A percentile compares a stretch with the other conserved stretches of the same genome.
Evolutionary conservation across 768 basidiomycete species (phyloP).

Genomic region (Auriculariales sp.): DNA sequence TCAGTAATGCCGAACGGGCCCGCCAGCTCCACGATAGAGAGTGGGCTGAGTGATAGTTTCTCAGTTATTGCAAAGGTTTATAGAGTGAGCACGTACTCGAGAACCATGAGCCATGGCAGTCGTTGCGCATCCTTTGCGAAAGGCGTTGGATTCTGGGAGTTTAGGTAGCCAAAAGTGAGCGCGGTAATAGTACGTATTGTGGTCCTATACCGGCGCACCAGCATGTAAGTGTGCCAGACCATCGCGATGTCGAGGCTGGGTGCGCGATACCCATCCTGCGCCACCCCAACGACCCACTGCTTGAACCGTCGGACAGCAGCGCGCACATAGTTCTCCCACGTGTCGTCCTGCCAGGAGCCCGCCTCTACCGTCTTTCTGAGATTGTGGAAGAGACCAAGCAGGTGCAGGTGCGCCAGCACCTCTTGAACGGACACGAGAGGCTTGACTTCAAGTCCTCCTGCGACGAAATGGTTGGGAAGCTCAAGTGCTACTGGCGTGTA

Average conservation of each 20-base stretch:
- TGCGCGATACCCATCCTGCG: neutral
- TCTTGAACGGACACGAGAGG: too few species aligned
- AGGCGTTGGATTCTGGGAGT: neutral
- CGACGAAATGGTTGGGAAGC: too few species aligned
- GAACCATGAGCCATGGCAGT: neutral
- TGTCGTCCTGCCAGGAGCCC: too few species aligned
- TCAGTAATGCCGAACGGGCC: neutral
- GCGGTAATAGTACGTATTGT: neutral
- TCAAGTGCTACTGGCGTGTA: too few species aligned
- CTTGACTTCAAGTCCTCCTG: too few species aligned
- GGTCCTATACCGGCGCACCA: neutral
- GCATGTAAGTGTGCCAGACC: conserved; percentile 11
- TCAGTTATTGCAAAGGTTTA: neutral
- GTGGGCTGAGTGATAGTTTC: neutral
- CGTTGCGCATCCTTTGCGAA: neutral
- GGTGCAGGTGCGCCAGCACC: too few species aligned
- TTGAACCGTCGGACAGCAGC: conserved; percentile 7
- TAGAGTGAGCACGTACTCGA: neutral
- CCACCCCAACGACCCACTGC: conserved; percentile 1
- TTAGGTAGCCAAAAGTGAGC: too few species aligned
- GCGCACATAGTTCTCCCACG: too few species aligned
- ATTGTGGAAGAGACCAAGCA: too few species aligned
- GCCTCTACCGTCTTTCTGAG: too few species aligned
- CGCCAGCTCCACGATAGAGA: neutral
- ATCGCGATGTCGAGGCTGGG: conserved; percentile 9